Percentiles rank a stretch among this genome's conserved stretches.
Evolutionary conservation across 257 asterid genomes (phyloP).

Genomic region (Misopates orontium): DNA sequence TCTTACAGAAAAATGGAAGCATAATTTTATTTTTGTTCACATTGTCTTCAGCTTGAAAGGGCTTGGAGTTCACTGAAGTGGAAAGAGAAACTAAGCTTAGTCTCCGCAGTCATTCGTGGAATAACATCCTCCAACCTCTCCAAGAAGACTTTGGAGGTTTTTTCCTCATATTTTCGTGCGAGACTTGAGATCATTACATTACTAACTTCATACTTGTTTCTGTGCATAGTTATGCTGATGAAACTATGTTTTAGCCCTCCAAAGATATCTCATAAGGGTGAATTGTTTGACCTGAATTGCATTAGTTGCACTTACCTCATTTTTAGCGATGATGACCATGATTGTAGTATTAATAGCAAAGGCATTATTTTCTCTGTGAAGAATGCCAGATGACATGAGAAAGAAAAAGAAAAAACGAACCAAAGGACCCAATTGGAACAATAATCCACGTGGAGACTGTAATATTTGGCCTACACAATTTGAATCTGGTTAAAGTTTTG

Average conservation of each 20-base stretch:
- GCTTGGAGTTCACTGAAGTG: conserved; percentile 81
- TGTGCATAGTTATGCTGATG: background rate
- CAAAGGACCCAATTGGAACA: background rate
- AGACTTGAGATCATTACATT: background rate
- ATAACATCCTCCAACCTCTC: conserved; percentile 60
- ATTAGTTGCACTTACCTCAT: background rate
- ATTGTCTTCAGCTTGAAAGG: conserved; percentile 71
- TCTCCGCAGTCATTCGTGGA: conserved; percentile 60
- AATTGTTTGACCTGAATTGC: background rate
- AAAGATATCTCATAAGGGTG: background rate
- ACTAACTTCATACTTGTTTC: background rate
- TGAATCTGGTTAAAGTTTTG: background rate
- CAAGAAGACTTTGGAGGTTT: conserved; percentile 50
- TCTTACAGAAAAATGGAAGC: conserved; percentile 8
- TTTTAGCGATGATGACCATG: background rate
- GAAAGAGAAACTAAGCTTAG: conserved; percentile 74
- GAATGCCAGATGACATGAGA: background rate
- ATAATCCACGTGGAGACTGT: background rate
- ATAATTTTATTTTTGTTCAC: background rate
- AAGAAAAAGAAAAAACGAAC: background rate
- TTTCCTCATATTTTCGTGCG: conserved; percentile 1
- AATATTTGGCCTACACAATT: background rate
- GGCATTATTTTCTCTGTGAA: no score
- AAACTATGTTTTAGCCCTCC: background rate
- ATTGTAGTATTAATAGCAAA: background rate